Conservation (phyloP, 257 asterid species). For the Solanum stenotomum region DNA sequence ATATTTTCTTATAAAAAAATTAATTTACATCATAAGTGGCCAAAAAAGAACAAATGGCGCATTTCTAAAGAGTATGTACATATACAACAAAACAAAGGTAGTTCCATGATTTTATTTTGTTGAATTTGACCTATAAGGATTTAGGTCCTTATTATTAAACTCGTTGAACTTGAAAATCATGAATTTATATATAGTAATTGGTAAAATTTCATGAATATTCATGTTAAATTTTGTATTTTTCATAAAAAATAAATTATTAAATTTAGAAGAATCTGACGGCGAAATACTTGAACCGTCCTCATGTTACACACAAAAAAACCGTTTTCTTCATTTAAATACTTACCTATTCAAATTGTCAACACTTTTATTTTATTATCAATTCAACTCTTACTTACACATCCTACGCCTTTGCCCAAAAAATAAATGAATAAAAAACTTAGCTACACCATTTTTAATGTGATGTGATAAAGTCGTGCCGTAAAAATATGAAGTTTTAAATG, state of each 20-base stretch:
- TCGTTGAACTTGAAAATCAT: not conserved
- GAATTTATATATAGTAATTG: not conserved
- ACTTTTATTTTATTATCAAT: not conserved
- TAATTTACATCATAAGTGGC: not conserved
- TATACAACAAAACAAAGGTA: not conserved
- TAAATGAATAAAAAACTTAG: not conserved
- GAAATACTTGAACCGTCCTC: not conserved
- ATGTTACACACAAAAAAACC: not conserved
- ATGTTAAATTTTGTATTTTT: not conserved
- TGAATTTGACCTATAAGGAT: not conserved
- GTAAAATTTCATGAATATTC: not conserved
- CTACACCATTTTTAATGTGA: not conserved
- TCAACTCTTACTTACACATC: not conserved
- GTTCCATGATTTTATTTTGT: not conserved
- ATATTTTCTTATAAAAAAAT: not conserved
- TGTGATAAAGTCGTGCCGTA: not conserved
- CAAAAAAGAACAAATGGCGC: not conserved
- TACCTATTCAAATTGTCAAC: not conserved
- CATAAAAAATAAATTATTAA: not conserved
- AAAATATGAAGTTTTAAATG: not conserved
- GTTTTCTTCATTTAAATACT: not conserved
- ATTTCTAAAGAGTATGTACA: not conserved
- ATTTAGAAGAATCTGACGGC: not conserved
- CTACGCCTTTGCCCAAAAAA: not conserved
- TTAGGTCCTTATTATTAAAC: not conserved